Conservation (phyloP, 345 rosid species). For the Gossypium longicalyx region DNA sequence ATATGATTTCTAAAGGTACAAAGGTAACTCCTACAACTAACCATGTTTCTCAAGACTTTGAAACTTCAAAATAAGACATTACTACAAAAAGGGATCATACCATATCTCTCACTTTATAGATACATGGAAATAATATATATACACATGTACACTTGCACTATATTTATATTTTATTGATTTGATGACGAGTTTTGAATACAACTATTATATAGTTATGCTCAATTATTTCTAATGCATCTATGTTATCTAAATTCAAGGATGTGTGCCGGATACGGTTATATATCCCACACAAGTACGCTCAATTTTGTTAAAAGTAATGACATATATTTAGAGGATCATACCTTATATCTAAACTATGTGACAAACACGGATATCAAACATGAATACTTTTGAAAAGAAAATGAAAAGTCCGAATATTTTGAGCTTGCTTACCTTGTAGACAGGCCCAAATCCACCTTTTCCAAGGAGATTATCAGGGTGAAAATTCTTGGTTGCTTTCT, state of each 20-base stretch:
- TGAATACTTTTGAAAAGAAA: background rate
- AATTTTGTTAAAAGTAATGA: no score
- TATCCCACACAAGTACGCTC: no score
- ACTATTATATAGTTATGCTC: no score
- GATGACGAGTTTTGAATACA: no score
- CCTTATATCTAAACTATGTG: background rate
- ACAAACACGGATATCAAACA: background rate
- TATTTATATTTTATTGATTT: no score
- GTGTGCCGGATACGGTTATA: no score
- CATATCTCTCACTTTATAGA: background rate
- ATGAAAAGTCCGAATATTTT: background rate
- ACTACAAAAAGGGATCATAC: background rate
- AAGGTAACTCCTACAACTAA: background rate
- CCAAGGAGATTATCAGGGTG: conserved; percentile 50
- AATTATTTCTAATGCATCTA: no score
- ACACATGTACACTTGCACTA: no score
- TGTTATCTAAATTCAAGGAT: no score
- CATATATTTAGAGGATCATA: background rate
- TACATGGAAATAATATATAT: background rate
- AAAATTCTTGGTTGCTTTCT: conserved; percentile 61
- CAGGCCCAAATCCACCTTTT: conserved; percentile 66
- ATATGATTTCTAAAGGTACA: background rate
- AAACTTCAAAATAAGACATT: background rate
- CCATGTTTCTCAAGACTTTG: background rate
- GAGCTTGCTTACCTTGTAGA: conserved; percentile 26